Conservation (phyloP, 305 asterid genomes). For the Plantago coronopus region DNA sequence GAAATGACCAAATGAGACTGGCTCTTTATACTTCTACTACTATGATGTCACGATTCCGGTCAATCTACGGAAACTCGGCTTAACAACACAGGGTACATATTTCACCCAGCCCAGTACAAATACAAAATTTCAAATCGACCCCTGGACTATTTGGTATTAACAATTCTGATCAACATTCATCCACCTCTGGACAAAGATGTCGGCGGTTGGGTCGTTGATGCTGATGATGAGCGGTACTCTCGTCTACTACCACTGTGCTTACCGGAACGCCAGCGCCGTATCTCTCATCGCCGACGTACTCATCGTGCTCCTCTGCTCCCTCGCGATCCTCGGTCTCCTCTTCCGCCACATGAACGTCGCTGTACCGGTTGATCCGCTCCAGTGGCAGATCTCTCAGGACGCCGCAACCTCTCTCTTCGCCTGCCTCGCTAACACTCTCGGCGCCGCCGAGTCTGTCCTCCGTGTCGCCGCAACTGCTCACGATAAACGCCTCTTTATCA, state of each 20-base stretch:
- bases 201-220: constrained; percentile 40
- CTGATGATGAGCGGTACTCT: constrained; percentile 65
- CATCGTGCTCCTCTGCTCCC: constrained; percentile 81
- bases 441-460: constrained; percentile 97
- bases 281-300: constrained; percentile 83
- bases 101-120: too few relatives aligned
- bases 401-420: constrained; percentile 77
- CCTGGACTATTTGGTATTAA: background rate
- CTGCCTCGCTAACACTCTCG: constrained; percentile 84
- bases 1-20: too few relatives aligned
- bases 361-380: constrained; percentile 95
- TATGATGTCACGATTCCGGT: too few relatives aligned
- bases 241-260: constrained; percentile 94
- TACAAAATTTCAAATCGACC: background rate
- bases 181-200: constrained; percentile 18
- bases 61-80: too few relatives aligned
- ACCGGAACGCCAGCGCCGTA: constrained; percentile 65
- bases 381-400: constrained; percentile 97
- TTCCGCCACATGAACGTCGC: constrained; percentile 92
- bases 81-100: too few relatives aligned
- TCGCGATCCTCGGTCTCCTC: constrained; percentile 94
- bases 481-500: constrained; percentile 85
- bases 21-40: too few relatives aligned
- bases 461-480: constrained; percentile 98
- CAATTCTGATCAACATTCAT: background rate